Evolutionary conservation across 768 basidiomycete species (phyloP).

Genomic region (Rhodosporidiobolus sp.): DNA sequence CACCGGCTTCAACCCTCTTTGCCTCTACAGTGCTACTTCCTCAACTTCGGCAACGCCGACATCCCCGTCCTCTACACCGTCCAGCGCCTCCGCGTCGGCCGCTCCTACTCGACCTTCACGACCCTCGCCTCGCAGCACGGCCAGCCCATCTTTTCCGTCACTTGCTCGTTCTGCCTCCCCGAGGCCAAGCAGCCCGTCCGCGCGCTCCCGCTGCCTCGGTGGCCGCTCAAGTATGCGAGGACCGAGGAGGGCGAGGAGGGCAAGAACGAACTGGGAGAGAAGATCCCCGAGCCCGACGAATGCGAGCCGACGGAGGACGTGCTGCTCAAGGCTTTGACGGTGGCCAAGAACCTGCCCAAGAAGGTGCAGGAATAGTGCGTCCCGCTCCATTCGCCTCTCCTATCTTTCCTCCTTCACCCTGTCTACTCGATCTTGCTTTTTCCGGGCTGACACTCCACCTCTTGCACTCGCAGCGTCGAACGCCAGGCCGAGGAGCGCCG

Average conservation of each 20-base stretch:
- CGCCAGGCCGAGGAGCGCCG: slow-evolving; percentile 39
- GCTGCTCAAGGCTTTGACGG: slow-evolving; percentile 26
- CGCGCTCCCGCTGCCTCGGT: slow-evolving; percentile 20
- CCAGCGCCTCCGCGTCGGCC: slow-evolving; percentile 40
- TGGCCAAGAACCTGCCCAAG: slow-evolving; percentile 24
- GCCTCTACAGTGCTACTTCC: slow-evolving; percentile 39
- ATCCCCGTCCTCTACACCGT: slow-evolving; percentile 43
- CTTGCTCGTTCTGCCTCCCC: slow-evolving; percentile 41
- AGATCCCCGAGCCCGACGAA: slow-evolving; percentile 37
- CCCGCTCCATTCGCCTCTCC: too few species aligned
- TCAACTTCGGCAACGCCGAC: slow-evolving; percentile 44
- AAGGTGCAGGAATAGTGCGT: slow-evolving; percentile 41
- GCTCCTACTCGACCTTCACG: slow-evolving; percentile 41
- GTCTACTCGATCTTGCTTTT: rapidly evolving
- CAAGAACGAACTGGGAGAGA: neutral
- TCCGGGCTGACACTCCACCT: neutral
- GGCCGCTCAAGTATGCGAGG: slow-evolving; percentile 11
- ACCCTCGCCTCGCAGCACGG: slow-evolving; percentile 44
- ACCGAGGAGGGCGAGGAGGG: slow-evolving; percentile 14
- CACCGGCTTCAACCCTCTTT: neutral
- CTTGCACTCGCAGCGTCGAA: slow-evolving; percentile 16
- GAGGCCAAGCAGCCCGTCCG: slow-evolving; percentile 41
- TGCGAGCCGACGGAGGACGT: slow-evolving; percentile 42
- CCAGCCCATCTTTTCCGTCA: slow-evolving; percentile 42
- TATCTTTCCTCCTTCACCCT: neutral